A percentile compares a stretch with the other conserved stretches of the same genome.
Evolutionary conservation across 176 grass and related monocot species (phyloP).

Genomic region (Rhynchospora breviuscula): DNA sequence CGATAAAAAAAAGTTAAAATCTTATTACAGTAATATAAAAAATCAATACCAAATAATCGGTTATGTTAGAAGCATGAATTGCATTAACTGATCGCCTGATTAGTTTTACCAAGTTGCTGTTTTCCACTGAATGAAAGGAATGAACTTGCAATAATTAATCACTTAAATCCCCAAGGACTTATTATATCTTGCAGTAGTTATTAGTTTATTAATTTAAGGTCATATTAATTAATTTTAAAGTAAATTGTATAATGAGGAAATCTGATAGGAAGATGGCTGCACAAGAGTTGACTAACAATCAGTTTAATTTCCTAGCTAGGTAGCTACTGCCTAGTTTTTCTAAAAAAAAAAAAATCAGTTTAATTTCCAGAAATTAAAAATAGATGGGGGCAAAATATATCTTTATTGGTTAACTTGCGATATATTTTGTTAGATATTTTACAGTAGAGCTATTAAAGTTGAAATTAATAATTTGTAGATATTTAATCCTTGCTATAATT

Average conservation of each 20-base stretch:
- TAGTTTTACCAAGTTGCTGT: neutral
- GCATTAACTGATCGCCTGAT: too few relatives aligned
- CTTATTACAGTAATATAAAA: neutral
- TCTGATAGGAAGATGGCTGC: neutral
- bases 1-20: too few relatives aligned
- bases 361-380: neutral
- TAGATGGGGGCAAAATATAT: neutral
- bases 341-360: too few relatives aligned
- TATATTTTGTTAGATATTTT: neutral
- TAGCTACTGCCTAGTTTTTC: too few relatives aligned
- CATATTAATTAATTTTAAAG: too few relatives aligned
- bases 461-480: neutral
- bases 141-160: neutral
- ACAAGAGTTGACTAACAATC: neutral
- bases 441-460: neutral
- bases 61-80: too few relatives aligned
- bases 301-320: too few relatives aligned
- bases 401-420: neutral
- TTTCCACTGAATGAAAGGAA: neutral
- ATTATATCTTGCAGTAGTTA: neutral
- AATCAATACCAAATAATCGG: neutral
- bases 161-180: neutral
- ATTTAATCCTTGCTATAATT: neutral
- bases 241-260: neutral
- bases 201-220: too few relatives aligned